Percentiles rank a stretch among this genome's conserved stretches.
Conservation (phyloP, 768 basidiomycete genomes). For the Lentinula edodes region DNA sequence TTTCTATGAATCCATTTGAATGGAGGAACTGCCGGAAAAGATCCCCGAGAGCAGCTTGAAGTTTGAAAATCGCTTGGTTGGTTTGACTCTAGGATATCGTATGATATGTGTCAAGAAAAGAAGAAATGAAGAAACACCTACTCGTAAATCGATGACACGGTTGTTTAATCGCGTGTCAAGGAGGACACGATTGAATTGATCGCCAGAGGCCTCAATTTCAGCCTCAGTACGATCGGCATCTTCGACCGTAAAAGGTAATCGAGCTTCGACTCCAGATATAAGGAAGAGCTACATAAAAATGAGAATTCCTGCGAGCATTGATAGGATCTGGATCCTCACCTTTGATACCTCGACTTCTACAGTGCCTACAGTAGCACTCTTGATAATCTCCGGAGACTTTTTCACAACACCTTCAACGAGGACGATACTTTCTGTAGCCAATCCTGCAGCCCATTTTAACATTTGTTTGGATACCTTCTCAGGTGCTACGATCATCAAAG, state of each 20-base stretch:
- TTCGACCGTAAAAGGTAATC: slow-evolving; percentile 87
- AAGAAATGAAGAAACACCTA: slow-evolving; percentile 27
- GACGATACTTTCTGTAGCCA: slow-evolving; percentile 86
- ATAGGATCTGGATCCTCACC: slow-evolving; percentile 33
- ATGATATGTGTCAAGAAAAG: background rate
- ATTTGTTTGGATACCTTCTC: slow-evolving; percentile 92
- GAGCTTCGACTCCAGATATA: slow-evolving; percentile 70
- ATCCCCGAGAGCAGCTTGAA: slow-evolving; percentile 85
- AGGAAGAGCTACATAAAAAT: slow-evolving; percentile 59
- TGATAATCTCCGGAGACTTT: slow-evolving; percentile 79
- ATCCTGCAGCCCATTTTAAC: slow-evolving; percentile 83
- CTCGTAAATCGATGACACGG: slow-evolving; percentile 89
- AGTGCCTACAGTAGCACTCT: slow-evolving; percentile 83
- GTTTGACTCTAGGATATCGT: slow-evolving; percentile 64
- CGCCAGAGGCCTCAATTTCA: slow-evolving; percentile 50
- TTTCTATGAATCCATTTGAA: slow-evolving; percentile 78
- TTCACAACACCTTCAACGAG: slow-evolving; percentile 82
- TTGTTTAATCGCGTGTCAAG: slow-evolving; percentile 94
- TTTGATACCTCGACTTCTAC: slow-evolving; percentile 83
- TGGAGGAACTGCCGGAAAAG: slow-evolving; percentile 83
- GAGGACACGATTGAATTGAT: slow-evolving; percentile 75
- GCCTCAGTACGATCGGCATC: slow-evolving; percentile 85
- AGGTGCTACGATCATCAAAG: slow-evolving; percentile 63
- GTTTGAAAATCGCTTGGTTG: slow-evolving; percentile 91
- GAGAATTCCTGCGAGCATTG: slow-evolving; percentile 1